A percentile compares a stretch with the other conserved stretches of the same genome.
Evolutionary conservation across 345 rosid species (phyloP).

Genomic region (Rhizophora apiculata): DNA sequence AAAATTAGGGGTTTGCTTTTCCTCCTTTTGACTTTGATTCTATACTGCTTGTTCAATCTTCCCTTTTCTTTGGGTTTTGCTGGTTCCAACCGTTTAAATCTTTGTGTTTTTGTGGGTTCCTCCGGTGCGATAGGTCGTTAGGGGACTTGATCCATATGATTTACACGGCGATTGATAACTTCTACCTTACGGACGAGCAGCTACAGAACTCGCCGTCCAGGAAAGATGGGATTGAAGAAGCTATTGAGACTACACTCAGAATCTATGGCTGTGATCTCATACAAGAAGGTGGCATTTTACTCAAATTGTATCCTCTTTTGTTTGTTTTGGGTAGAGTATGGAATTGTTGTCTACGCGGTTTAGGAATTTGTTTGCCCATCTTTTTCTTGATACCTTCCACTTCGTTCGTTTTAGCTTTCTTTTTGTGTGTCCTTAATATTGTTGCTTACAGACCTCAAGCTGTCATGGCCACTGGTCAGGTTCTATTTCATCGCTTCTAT

Average conservation of each 20-base stretch:
- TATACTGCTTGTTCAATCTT: too few species aligned
- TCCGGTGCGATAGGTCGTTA: too few species aligned
- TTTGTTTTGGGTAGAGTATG: neutral
- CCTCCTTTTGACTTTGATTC: too few species aligned
- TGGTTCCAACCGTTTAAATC: too few species aligned
- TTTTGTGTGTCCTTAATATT: conserved; percentile 19
- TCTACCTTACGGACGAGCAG: conserved; percentile 79
- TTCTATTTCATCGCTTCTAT: conserved; percentile 84
- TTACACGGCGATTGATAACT: conserved; percentile 87
- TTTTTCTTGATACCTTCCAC: neutral
- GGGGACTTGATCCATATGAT: conserved; percentile 39
- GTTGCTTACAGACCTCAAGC: conserved; percentile 68
- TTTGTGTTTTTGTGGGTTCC: too few species aligned
- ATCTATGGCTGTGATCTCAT: conserved; percentile 94
- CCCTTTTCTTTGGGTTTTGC: too few species aligned
- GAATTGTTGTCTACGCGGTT: neutral
- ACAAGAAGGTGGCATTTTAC: conserved; percentile 87
- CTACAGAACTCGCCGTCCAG: conserved; percentile 65
- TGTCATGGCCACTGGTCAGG: conserved; percentile 98
- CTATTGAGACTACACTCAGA: conserved; percentile 67
- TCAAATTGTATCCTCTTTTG: conserved; percentile 55
- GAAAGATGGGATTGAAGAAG: conserved; percentile 85
- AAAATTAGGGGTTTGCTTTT: too few species aligned
- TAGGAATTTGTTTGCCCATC: neutral
- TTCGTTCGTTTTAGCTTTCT: conserved; percentile 7